A percentile compares a stretch with the other conserved stretches of the same genome.
Conservation (phyloP, 2,329 filamentous ascomycete species). For the Phoma herbarum region DNA sequence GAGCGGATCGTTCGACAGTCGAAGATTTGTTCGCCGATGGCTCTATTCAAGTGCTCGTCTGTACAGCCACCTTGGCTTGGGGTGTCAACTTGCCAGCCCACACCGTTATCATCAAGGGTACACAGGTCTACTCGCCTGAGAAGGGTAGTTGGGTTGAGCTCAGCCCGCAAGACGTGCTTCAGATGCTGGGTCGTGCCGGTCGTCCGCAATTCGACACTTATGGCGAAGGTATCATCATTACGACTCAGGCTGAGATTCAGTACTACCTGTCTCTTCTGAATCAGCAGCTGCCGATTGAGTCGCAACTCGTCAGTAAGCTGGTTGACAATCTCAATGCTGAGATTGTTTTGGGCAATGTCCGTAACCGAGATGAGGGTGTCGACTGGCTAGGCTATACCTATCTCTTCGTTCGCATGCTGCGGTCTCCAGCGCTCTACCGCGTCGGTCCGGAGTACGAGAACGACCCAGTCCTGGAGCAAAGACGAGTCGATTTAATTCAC, state of each 20-base stretch:
- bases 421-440: conserved; percentile 92
- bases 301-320: conserved; percentile 90
- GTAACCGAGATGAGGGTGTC: conserved; percentile 93
- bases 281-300: conserved; percentile 96
- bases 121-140: conserved; percentile 96
- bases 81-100: conserved; percentile 98
- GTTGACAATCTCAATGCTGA: conserved; percentile 98
- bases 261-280: conserved; percentile 98
- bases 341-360: conserved; percentile 91
- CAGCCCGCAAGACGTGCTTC: conserved; percentile 94
- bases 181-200: conserved; percentile 98
- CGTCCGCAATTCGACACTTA: conserved; percentile 97
- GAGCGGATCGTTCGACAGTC: conserved; percentile 92
- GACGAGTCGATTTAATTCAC: conserved; percentile 95
- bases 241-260: conserved; percentile 91
- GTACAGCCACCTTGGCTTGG: conserved; percentile 98
- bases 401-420: conserved; percentile 95
- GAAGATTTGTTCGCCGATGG: conserved; percentile 94
- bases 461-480: conserved; percentile 90
- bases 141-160: conserved; percentile 99
- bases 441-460: conserved; percentile 96
- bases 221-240: conserved; percentile 98
- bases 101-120: conserved; percentile 98
- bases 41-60: conserved; percentile 92
- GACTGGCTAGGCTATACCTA: conserved; percentile 99